Evolutionary conservation across 106 monocot genomes (phyloP), one percentile per base, ranked within the genome.

Genomic region (Apostasia ramifera): DNA sequence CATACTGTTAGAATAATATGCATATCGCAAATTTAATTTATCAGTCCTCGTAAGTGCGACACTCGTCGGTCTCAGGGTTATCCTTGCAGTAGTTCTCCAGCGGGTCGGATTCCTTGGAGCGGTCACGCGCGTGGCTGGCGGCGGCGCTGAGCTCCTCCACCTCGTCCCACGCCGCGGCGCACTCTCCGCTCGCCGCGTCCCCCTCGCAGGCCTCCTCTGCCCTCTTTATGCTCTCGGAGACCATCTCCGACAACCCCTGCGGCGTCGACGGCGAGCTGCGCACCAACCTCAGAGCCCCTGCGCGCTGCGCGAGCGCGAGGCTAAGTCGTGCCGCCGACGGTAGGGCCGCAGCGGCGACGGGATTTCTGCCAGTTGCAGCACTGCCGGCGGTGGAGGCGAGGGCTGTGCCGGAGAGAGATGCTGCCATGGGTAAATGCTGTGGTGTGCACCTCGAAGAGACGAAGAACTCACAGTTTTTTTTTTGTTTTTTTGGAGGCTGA

Each of bases 71-170:
- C 86, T 92, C 97, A 0, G 97, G 97, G 80, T 97, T 92, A 43
- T 92, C 92, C 82, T 89, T 83, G 85, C 97, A 97, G 75, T 85
- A 97, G 3, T 65, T 71, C 81, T 97, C 97, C 37, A 97, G 86
- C 0, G 97, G 92, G 76, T 97, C 97, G 37, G 84, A 53, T n/a
- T 55, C 74, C 84, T 97, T 92, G 66, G 78, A 67, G 73, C 84
- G 86, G 53, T 89, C 89, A 40, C 97, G 79, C 1, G 86, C 85
- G 62, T 97, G 92, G 82, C 92, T 97, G 1, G 97, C 97, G 10
- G 97, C 86, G 1, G 97, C 89, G 73, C 97, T 97, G 47, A 92
- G 81, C 79, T 97, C 97, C 81, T 97, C 97, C 39, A 97, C 97
- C 75, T 97, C 89, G 56, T 97, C 97, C 97, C 97, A 97, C 5